Base-by-base conservation (phyloP, 1,284 basidiomycete genomes). In the Apiotrichum brassicae region DNA sequence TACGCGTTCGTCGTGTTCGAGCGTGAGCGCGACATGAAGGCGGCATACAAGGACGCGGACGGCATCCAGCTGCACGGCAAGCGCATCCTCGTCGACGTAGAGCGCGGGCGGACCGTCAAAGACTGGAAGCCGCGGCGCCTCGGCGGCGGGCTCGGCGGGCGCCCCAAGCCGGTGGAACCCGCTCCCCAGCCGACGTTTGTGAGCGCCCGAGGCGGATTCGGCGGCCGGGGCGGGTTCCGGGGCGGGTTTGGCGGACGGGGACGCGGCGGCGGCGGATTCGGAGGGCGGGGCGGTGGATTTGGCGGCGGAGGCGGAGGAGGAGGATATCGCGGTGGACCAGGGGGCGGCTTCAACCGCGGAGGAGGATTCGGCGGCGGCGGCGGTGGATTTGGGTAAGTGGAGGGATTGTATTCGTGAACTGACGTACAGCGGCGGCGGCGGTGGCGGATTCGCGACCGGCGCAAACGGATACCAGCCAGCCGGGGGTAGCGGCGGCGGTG, bases 21-120 rank as follows among this genome's bases (percentile, higher is more conserved):
- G 71, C 82, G 93, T 23, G 95, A 98, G 76, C 83, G 92, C 54
- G 95, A 99, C 71, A 98, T 98, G 95, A 97, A 97, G 82, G 94
- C 92, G 55, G 95, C 94, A 11, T 99, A 97, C 80, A 98, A 97
- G 76, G 94, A 98, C 69, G 95, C 93, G n/a, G 94, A 98, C 65
- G 90, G 93, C 14, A 80, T 98, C 41, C 87, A 90, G 56, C 91
- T 99, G 62, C 86, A 91, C 78, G 90, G 90, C 63, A 92, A 95
- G 68, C 80, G 87, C 56, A 91, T 97, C 54, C 78, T 97, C 36
- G 94, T 99, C 45, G 95, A 99, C 68, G 94, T 99, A 46, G 95
- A 99, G 75, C 84, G 95, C 38, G 95, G 95, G 7, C 83, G 94
- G 43, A 98, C 95, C 1, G 95, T 99, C 24, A 85, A 94, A 57